Evolutionary conservation across 2,329 filamentous ascomycete genomes (phyloP).

Genomic region (Fusarium domesticum): DNA sequence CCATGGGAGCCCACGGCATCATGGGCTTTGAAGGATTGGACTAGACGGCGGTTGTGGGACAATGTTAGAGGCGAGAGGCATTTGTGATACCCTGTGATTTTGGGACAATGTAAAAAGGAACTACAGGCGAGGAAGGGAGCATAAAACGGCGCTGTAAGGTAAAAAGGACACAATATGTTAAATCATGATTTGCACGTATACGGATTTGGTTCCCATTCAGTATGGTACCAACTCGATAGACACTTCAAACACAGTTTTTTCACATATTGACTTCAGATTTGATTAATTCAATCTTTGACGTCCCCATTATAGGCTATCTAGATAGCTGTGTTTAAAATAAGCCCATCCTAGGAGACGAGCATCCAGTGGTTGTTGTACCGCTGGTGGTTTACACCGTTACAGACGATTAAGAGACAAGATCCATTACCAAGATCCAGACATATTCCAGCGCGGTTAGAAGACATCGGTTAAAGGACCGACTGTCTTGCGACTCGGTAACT

Average conservation of each 20-base stretch:
- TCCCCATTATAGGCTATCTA: constrained; percentile 3
- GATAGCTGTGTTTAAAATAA: constrained; percentile 8
- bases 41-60: constrained; percentile 18
- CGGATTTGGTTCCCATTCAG: too few relatives aligned
- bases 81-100: constrained; percentile 17
- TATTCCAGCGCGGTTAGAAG: neutral
- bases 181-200: too few relatives aligned
- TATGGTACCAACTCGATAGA: too few relatives aligned
- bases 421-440: neutral
- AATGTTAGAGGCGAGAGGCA: constrained; percentile 1
- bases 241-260: neutral
- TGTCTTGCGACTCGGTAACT: neutral
- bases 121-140: neutral
- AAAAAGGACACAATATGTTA: too few relatives aligned
- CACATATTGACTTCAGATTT: neutral
- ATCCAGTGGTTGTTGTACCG: constrained; percentile 20
- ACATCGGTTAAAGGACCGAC: too few relatives aligned
- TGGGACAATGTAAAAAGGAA: neutral
- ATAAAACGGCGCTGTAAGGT: neutral
- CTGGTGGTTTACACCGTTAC: constrained; percentile 24
- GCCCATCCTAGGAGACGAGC: constrained; percentile 18
- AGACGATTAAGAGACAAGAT: constrained; percentile 13
- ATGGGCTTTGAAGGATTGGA: constrained; percentile 49
- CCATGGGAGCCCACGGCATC: constrained; percentile 51
- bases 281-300: neutral